Base-by-base conservation (phyloP, 176 grass and related monocot genomes). In the Musa schizocarpa region DNA sequence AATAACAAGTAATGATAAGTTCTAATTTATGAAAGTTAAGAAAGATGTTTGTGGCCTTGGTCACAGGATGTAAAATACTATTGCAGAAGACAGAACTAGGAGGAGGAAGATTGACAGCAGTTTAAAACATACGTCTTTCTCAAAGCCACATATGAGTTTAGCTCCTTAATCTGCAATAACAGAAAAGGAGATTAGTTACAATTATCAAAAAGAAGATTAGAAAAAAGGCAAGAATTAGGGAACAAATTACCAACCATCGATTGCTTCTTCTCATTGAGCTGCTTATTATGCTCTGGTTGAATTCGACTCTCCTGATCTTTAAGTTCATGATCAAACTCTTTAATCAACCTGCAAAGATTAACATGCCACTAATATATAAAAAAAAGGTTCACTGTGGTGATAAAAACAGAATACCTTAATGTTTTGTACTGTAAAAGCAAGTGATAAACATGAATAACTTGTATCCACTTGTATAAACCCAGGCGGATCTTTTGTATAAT, bases 211-310 rank as follows among this genome's bases (percentile, higher is more conserved):
- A 53, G 72, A 73, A 8, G 2, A 48, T 53, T 52, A 65, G 63
- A 11, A 68, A 26, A 65, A 52, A 81, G 50, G 50, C 1, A 14
- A 54, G 24, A 50, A 58, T 72, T 74, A 49, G 6, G 9, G 25
- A 81, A 1, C 20, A 70, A 3, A 29, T 83, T 67, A 83, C 68
- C 50, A 59, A 99, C 96, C 96, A 99, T 99, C 49, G 85, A 80
- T 80, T 99, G 96, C 27, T 99, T 99, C 86, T 99, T 99, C 68
- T 99, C 96, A 84, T 89, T 94, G 54, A 99, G 91, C 80, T 92
- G 90, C 73, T 89, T 94, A 80, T 94, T 88, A 63, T 87, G 82
- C 70, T 99, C 91, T n/a, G 88, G 52, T n/a, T 79, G 12, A 73
- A 85, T 88, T 63, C 64, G 84, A 25, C 76, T 87, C 83, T 99